Evolutionary conservation across 2,329 filamentous ascomycete genomes (phyloP).

Genomic region (Fusarium irregulare): DNA sequence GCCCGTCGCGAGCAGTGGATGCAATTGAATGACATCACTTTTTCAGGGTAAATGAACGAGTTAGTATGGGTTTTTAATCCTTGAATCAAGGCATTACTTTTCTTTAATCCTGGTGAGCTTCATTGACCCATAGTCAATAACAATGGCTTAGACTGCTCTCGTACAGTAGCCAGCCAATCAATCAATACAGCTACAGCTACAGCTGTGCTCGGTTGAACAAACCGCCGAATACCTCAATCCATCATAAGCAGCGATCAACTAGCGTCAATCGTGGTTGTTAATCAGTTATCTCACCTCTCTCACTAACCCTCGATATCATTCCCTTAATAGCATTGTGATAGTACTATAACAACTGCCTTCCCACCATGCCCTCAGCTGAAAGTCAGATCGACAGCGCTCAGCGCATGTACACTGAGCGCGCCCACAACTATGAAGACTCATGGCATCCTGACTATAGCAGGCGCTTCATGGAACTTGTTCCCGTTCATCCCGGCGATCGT

Average conservation of each 20-base stretch:
- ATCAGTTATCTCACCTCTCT: neutral
- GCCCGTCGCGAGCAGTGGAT: constrained; percentile 29
- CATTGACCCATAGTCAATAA: neutral
- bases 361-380: constrained; percentile 12
- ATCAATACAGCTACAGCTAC: neutral
- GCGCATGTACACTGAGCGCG: constrained; percentile 50
- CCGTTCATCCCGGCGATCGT: constrained; percentile 42
- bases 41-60: neutral
- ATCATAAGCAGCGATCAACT: neutral
- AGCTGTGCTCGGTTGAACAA: constrained; percentile 5
- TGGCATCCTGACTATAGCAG: constrained; percentile 50
- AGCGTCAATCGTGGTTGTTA: neutral
- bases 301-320: neutral
- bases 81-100: neutral
- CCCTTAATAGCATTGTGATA: neutral
- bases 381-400: constrained; percentile 34
- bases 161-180: constrained; percentile 6
- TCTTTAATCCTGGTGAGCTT: neutral
- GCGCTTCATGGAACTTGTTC: constrained; percentile 46
- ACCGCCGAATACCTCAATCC: neutral
- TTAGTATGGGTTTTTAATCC: neutral
- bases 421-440: constrained; percentile 48
- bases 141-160: neutral
- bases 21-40: neutral
- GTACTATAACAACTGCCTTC: neutral